Conservation (phyloP, 441 rosid species). For the Adansonia rubrostipa region DNA sequence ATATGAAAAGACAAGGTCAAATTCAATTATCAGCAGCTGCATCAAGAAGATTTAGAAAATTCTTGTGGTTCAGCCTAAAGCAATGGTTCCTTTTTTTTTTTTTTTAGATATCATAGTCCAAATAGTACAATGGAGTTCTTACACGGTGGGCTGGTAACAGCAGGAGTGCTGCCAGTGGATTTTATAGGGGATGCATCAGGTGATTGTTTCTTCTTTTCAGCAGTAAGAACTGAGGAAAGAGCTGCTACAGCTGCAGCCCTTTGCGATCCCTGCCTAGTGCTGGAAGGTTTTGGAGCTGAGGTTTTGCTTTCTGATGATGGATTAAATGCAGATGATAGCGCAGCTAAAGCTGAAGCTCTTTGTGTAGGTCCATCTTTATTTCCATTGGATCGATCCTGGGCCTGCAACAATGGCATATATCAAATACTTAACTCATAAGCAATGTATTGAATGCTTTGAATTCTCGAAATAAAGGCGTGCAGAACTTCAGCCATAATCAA, state of each 20-base stretch:
- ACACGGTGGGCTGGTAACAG: constrained; percentile 56
- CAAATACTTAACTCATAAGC: constrained; percentile 19
- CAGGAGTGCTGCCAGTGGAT: constrained; percentile 60
- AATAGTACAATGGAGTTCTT: constrained; percentile 32
- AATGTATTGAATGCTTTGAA: constrained; percentile 2
- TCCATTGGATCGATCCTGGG: constrained; percentile 70
- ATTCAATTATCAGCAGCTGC: constrained; percentile 10
- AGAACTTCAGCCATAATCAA: not conserved
- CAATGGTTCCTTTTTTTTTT: not conserved
- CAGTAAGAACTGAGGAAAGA: constrained; percentile 91
- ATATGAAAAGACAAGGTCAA: constrained; percentile 14
- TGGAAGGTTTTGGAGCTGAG: constrained; percentile 57
- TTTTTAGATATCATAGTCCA: not conserved
- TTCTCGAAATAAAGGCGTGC: constrained; percentile 3
- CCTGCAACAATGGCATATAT: constrained; percentile 35
- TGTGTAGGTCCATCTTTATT: constrained; percentile 87
- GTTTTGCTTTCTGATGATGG: constrained; percentile 57
- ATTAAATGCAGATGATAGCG: constrained; percentile 81
- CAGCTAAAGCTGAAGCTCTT: constrained; percentile 98
- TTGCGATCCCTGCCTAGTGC: constrained; percentile 73
- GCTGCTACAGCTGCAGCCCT: constrained; percentile 99
- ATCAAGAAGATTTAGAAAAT: constrained; percentile 8
- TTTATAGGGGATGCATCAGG: constrained; percentile 70
- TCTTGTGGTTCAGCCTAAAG: constrained; percentile 8
- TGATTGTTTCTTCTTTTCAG: constrained; percentile 72